Conservation (phyloP, 1,284 basidiomycete genomes). For the Boletus hoseneyae region DNA sequence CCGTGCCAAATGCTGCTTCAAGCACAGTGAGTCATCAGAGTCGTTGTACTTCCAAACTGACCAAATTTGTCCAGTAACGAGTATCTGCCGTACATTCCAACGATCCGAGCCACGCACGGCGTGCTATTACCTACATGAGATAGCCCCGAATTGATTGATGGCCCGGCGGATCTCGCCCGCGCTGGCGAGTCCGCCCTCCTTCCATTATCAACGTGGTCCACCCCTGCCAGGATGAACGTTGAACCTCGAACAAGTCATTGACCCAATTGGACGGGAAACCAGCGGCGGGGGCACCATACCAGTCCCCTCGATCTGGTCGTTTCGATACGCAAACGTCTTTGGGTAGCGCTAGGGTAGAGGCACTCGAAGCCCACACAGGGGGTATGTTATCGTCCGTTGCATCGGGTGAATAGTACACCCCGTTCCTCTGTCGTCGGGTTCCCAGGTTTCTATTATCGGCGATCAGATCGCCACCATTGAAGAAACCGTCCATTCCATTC, state of each 20-base stretch:
- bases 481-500: slow-evolving; percentile 3
- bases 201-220: background rate
- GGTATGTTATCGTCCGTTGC: background rate
- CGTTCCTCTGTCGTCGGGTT: background rate
- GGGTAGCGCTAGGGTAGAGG: background rate
- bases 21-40: background rate
- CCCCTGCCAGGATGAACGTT: slow-evolving; percentile 4
- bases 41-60: background rate
- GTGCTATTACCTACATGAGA: slow-evolving; percentile 12
- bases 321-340: background rate
- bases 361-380: slow-evolving; percentile 1
- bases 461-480: background rate
- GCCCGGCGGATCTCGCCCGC: too few species aligned
- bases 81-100: slow-evolving; percentile 14
- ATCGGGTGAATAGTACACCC: background rate
- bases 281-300: background rate
- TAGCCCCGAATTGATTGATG: slow-evolving; percentile 8
- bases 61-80: background rate
- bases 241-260: slow-evolving; percentile 3
- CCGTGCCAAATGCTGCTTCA: too few species aligned
- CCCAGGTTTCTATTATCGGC: background rate
- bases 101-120: slow-evolving; percentile 1
- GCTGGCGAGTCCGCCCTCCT: background rate
- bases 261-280: too few species aligned
- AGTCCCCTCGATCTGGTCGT: background rate